Evolutionary conservation across 1,139 yeast species (phyloP), one percentile per base, ranked within the genome.

Genomic region (Suhomyces bolitotheri): DNA sequence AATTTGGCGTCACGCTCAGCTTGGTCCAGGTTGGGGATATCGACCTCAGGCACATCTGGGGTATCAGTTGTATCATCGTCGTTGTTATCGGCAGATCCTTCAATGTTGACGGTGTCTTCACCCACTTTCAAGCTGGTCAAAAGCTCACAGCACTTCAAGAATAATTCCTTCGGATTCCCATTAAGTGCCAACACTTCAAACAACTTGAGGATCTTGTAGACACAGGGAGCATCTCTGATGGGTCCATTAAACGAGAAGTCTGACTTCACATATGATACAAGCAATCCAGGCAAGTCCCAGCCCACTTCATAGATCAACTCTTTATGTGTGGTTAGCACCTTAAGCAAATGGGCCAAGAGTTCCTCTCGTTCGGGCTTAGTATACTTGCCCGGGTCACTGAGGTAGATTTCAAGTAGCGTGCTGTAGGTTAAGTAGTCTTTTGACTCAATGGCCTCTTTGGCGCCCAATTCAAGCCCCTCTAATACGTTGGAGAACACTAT

Each of bases 121-220:
- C 25, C 34, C 10, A 25, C 34, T 20, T 16, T 40, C 47, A 27
- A 36, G 36, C 60, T 45, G 5, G 71, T 52, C 17, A 86, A 53
- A 23, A 82, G 50, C 51, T 88, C 96, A 53, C 85, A 79, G 11
- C 77, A 62, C 45, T 83, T 80, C 39, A 89, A 59, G 33, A 86
- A 75, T 40, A 88, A 60, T 58, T 88, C 96, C 51, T 87, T 87
- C 9, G 90, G 80, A 51, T 85, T 87, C 7, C 96, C 96, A 38
- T 71, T 49, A 31, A 60, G 60, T 0, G 90, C 80, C 41, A 89
- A 64, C 15, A 74, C 57, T 40, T 75, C 76, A 53, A 83, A 82
- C 7, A 82, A 61, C 43, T 69, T 69, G 50, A 80, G 53, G 5
- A 77, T 53, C 29, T 50, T 59, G 43, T 56, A 54, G 10, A 62